Base-by-base conservation (phyloP, 371 early-diverging fungal species). In the Funneliformis caledonium region DNA sequence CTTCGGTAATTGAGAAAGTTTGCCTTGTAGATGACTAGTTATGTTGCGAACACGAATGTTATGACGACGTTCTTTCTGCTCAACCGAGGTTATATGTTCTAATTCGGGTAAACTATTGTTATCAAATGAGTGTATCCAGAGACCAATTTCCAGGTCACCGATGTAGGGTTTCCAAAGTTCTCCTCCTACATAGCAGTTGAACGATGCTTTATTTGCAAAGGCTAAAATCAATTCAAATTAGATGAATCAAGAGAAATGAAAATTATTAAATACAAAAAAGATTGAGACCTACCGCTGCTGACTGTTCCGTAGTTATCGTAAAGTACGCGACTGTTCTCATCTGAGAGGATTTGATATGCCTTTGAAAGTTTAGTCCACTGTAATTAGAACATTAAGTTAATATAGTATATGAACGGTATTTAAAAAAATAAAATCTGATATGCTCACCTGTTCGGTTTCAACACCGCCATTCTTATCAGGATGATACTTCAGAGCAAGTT, bases 401-500 rank as follows among this genome's bases (percentile, higher is more conserved):
- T 56, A n/a, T n/a, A n/a, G n/a, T n/a, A n/a, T n/a, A n/a, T n/a
- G n/a, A n/a, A n/a, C n/a, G n/a, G n/a, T n/a, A n/a, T n/a, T n/a
- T n/a, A n/a, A n/a, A n/a, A n/a, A n/a, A n/a, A n/a, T n/a, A n/a
- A n/a, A n/a, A n/a, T n/a, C n/a, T n/a, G n/a, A n/a, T n/a, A 22
- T n/a, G n/a, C n/a, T n/a, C n/a, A 69, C 69, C 69, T 69, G 45
- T 47, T 69, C n/a, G 7, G 43, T 42, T 69, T 14, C 47, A n/a
- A 69, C n/a, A 43, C 69, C 69, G 10, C 6, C 16, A 69, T 76
- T 76, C 33, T 62, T 76, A 56, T 77, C 77, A 1, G 77, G 77
- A 67, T 77, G 77, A 9, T 77, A n/a, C 33, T 77, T 62, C 12
- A 65, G 26, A 19, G 97, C 97, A 82, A 93, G 87, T 75, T 90